phyloP scores from a whole-genome alignment of 1,139 yeast genomes.

The Yamadazyma diddensiae region DNA sequence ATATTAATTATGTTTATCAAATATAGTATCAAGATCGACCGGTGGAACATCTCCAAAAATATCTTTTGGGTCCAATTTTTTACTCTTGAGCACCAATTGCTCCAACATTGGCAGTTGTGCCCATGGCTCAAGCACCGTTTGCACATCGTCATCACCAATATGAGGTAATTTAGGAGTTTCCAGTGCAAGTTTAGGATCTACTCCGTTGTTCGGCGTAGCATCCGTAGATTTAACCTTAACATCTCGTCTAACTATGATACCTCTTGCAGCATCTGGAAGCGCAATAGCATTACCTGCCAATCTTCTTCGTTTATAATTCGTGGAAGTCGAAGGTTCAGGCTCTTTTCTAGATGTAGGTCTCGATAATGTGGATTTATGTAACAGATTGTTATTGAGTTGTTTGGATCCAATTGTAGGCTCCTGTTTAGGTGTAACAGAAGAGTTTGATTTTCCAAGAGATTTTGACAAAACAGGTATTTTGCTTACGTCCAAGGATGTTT shows the following conservation, averaged over 20 bases:
- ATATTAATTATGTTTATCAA: conserved; percentile 2
- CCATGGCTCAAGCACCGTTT: conserved; percentile 59
- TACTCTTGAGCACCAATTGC: conserved; percentile 53
- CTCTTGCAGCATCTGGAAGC: conserved; percentile 36
- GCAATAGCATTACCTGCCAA: conserved; percentile 31
- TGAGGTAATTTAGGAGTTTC: conserved; percentile 34
- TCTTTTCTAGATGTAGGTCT: not conserved
- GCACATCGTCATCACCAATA: conserved; percentile 54
- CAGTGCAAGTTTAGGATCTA: conserved; percentile 1
- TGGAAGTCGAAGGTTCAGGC: conserved; percentile 8
- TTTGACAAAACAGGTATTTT: conserved; percentile 25
- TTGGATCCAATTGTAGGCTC: no score
- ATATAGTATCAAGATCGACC: conserved; percentile 20
- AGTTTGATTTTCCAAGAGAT: conserved; percentile 30
- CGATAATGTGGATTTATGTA: not conserved
- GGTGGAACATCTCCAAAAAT: conserved; percentile 80
- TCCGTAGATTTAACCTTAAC: not conserved
- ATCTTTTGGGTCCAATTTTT: conserved; percentile 61
- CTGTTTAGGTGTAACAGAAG: conserved; percentile 27
- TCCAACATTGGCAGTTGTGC: conserved; percentile 66
- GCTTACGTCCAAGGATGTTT: conserved; percentile 16
- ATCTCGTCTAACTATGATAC: conserved; percentile 8
- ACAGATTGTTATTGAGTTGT: no score
- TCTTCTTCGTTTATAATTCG: conserved; percentile 13
- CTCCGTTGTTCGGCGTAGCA: not conserved